Percentiles rank a stretch among this genome's conserved stretches.
Conservation (phyloP, 1,139 yeast genomes). For the Yamadazyma sp. region DNA sequence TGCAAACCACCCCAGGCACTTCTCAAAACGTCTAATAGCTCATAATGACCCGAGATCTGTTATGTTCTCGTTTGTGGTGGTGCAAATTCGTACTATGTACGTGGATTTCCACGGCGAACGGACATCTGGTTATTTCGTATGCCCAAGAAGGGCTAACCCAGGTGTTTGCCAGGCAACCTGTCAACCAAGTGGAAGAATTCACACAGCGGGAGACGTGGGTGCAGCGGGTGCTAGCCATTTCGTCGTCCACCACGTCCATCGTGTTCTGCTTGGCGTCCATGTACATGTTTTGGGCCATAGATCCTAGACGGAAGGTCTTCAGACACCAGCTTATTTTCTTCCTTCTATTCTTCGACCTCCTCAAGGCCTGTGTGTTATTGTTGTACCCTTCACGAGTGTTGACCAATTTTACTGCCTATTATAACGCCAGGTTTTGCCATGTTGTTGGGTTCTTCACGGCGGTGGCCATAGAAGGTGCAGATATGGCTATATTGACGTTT, state of each 20-base stretch:
- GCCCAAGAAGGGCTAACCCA: too few relatives aligned
- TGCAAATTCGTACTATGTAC: background rate
- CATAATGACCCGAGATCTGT: background rate
- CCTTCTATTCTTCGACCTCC: conserved; percentile 66
- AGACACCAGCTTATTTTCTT: conserved; percentile 73
- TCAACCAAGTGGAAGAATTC: conserved; percentile 18
- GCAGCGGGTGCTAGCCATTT: conserved; percentile 42
- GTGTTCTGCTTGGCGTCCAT: conserved; percentile 54
- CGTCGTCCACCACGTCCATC: conserved; percentile 59
- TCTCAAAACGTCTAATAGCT: background rate
- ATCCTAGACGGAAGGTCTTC: conserved; percentile 60
- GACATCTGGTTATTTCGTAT: background rate
- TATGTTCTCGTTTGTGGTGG: background rate
- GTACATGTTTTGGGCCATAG: conserved; percentile 58
- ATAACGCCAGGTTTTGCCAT: conserved; percentile 59
- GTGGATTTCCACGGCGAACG: background rate
- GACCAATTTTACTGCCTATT: conserved; percentile 48
- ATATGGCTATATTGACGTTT: conserved; percentile 76
- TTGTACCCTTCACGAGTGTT: conserved; percentile 70
- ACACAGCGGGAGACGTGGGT: conserved; percentile 13
- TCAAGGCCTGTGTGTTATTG: conserved; percentile 70
- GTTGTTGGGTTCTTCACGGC: conserved; percentile 86
- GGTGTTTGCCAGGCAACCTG: background rate
- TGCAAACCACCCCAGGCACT: too few relatives aligned
- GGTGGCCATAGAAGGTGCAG: conserved; percentile 82